Percentiles rank a stretch among this genome's conserved stretches.
phyloP scores from a whole-genome alignment of 1,284 basidiomycete genomes.

The Lentinula novae-zelandiae region DNA sequence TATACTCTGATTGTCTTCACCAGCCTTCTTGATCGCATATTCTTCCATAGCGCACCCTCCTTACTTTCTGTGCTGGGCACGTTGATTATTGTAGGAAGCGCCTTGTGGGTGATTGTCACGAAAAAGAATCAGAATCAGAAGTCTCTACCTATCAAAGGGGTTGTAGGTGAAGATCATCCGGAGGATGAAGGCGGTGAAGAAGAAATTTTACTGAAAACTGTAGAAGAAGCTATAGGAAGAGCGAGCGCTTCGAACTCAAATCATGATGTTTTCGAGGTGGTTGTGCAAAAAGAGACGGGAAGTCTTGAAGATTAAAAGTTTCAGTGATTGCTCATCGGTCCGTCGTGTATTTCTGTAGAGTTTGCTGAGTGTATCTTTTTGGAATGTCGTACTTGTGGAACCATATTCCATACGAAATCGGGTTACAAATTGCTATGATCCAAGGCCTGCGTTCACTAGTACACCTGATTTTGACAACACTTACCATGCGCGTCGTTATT shows the following conservation, averaged over 20 bases:
- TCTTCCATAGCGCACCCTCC: conserved; percentile 53
- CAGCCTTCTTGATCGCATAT: conserved; percentile 52
- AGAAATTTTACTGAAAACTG: neutral
- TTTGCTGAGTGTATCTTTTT: neutral
- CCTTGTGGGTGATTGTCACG: conserved; percentile 54
- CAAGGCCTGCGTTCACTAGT: too few relatives aligned
- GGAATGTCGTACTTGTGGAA: too few relatives aligned
- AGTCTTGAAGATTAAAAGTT: neutral
- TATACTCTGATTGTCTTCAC: conserved; percentile 69
- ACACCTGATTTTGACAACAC: too few relatives aligned
- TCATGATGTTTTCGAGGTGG: neutral
- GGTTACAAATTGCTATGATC: too few relatives aligned
- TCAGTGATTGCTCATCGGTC: neutral
- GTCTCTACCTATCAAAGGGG: neutral
- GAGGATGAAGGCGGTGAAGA: neutral
- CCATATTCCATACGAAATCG: too few relatives aligned
- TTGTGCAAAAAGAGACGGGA: neutral
- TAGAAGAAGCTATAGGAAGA: neutral
- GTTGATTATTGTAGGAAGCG: conserved; percentile 53
- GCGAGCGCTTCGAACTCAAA: neutral
- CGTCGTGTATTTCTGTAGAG: neutral
- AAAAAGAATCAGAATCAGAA: neutral
- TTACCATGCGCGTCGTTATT: too few relatives aligned
- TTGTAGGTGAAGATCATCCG: neutral
- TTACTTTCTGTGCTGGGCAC: conserved; percentile 54